Evolutionary conservation across 495 filamentous ascomycete genomes (phyloP), one percentile per base, ranked within the genome.

Genomic region (Neurospora sp.): DNA sequence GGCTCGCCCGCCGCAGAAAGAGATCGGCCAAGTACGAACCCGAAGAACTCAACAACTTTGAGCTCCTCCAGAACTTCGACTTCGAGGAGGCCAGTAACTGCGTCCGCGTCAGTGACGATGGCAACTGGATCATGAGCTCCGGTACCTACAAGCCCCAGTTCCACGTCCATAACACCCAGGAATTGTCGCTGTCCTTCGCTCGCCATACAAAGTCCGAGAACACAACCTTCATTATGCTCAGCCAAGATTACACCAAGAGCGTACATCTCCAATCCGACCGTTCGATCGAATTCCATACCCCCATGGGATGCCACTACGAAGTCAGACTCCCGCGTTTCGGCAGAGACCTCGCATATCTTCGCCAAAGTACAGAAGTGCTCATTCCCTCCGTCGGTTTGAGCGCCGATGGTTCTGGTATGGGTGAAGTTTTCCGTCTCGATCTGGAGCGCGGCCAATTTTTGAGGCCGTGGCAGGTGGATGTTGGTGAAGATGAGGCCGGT

Each of bases 81-180:
- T 99, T 98, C 74, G 96, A 98, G 78, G 96, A 99, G 81, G 94
- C 96, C n/a, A 97, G 94, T 79, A 88, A 90, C 65, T 98, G 95
- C 79, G 87, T 99, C 68, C 85, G 93, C 41, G 91, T 93, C 40
- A 97, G 93, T 79, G 96, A 98, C 72, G 96, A 99, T 88, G 94
- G 95, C 42, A 90, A 98, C 77, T 99, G 96, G 93, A 93, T 97
- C 10, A 96, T 98, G 92, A 97, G 93, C 76, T 96, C 95, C 75
- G 96, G 95, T 87, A 88, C 82, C 80, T 87, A 99, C 83, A 98
- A 99, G 76, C 96, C 96, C 8, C 96, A 98, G 81, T 97, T 98
- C 73, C 96, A 98, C 79, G 92, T 93, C 7, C 97, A 99, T 79
- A 92, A 97, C 76, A 87, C 98, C 17, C 94, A 94, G 44, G 94